These are phyloP conservation scores for Skeletonema tropicum DNA, from an alignment of 108 stramenopile genomes.

Conservation along the genomic window DNA sequence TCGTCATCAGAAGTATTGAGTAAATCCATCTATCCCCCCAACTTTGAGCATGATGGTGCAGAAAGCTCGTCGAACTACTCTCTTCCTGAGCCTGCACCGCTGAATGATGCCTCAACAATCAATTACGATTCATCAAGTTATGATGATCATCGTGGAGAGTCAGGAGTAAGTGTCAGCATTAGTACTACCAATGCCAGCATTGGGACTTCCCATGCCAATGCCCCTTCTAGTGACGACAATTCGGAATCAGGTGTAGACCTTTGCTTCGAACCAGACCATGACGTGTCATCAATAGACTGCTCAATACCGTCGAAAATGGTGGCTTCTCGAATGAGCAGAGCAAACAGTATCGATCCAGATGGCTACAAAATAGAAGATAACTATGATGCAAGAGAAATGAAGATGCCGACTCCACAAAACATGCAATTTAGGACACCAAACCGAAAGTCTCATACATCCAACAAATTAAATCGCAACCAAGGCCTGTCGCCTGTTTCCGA, in stretches of 20 bases:
- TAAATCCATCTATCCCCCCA: background rate
- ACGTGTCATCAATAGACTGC: slow-evolving; percentile 36
- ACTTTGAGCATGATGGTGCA: slow-evolving; percentile 4
- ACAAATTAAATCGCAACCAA: background rate
- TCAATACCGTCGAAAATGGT: slow-evolving; percentile 20
- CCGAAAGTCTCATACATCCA: background rate
- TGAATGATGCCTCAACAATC: background rate
- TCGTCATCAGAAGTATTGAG: background rate
- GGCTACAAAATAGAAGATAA: slow-evolving; percentile 43
- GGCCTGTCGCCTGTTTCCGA: background rate
- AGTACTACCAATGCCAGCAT: background rate
- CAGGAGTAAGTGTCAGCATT: background rate
- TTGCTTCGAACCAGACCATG: slow-evolving; percentile 28
- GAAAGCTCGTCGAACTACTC: slow-evolving; percentile 14
- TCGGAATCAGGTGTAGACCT: slow-evolving; percentile 18
- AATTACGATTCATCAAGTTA: slow-evolving; percentile 1
- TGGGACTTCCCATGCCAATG: background rate
- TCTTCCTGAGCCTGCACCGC: slow-evolving; percentile 24
- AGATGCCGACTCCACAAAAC: background rate
- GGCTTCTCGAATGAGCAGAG: slow-evolving; percentile 3
- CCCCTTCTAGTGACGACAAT: slow-evolving; percentile 1
- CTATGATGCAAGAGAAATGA: slow-evolving; percentile 10
- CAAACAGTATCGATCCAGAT: slow-evolving; percentile 31
- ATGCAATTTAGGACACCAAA: background rate
- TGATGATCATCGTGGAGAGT: background rate